These are phyloP conservation scores for Leptographium galeiforme DNA, from an alignment of 2,329 filamentous ascomycete genomes.

Conservation along the genomic window DNA sequence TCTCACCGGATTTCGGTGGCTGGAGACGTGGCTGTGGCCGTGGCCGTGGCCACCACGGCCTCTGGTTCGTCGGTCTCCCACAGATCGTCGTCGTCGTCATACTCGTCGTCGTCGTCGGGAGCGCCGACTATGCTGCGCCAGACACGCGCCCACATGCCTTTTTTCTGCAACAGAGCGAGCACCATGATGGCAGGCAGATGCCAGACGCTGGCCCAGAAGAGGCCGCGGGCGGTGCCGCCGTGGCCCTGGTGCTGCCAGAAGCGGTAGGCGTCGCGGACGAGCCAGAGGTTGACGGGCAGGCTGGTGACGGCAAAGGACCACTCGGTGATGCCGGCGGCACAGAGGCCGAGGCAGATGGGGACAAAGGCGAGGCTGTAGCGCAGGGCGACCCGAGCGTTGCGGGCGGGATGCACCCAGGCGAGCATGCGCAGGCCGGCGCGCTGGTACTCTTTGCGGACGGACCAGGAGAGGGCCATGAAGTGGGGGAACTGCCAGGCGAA, in stretches of 20 bases:
- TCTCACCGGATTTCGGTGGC: too few species aligned
- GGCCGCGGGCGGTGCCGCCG: constrained; percentile 63
- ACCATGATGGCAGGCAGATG: constrained; percentile 84
- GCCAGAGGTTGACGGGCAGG: constrained; percentile 72
- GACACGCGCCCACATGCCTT: constrained; percentile 76
- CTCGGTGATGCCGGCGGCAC: constrained; percentile 69
- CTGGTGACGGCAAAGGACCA: constrained; percentile 75
- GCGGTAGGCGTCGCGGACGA: constrained; percentile 61
- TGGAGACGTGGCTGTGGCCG: too few species aligned
- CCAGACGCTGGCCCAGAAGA: constrained; percentile 99
- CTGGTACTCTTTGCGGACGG: constrained; percentile 81
- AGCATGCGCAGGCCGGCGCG: constrained; percentile 58
- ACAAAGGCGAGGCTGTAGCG: constrained; percentile 78
- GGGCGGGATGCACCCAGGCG: constrained; percentile 71
- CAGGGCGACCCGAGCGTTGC: constrained; percentile 76
- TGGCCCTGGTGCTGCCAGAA: constrained; percentile 73
- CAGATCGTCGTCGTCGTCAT: constrained; percentile 29
- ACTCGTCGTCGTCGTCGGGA: constrained; percentile 40
- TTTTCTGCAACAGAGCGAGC: constrained; percentile 83
- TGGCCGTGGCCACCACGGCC: too few species aligned
- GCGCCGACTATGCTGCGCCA: constrained; percentile 54
- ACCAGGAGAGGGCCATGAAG: constrained; percentile 88
- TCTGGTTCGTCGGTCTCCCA: constrained; percentile 1
- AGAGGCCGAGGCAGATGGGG: constrained; percentile 71
- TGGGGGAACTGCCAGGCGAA: constrained; percentile 98